Evolutionary conservation across 352 stramenopile species (phyloP).

Genomic region (Aphanomyces astaci): DNA sequence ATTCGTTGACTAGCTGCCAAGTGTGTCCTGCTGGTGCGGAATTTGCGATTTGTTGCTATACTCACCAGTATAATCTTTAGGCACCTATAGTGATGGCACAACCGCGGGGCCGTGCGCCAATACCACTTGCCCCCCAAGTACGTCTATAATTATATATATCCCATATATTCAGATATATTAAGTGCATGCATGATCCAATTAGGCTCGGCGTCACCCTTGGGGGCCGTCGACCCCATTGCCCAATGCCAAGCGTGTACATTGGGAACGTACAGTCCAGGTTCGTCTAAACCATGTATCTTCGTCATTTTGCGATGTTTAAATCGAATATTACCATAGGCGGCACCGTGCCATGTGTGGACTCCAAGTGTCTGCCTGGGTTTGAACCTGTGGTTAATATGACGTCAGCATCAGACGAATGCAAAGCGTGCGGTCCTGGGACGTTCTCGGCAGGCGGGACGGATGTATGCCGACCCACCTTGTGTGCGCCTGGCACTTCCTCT

Average conservation of each 20-base stretch:
- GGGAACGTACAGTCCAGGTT: slow-evolving; percentile 32
- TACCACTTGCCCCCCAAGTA: slow-evolving; percentile 14
- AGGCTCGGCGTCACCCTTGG: slow-evolving; percentile 20
- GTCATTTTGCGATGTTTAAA: background rate
- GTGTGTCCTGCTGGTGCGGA: slow-evolving; percentile 4
- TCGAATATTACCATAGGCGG: slow-evolving; percentile 27
- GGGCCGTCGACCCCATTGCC: slow-evolving; percentile 24
- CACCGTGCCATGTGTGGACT: slow-evolving; percentile 32
- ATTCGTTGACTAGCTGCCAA: slow-evolving; percentile 12
- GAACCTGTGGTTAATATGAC: slow-evolving; percentile 29
- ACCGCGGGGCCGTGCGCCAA: background rate
- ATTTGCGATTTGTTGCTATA: background rate
- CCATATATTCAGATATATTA: no score
- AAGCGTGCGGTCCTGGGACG: slow-evolving; percentile 30
- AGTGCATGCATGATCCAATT: background rate
- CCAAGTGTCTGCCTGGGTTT: slow-evolving; percentile 31
- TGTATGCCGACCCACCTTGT: slow-evolving; percentile 29
- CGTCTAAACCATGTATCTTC: background rate
- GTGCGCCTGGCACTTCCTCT: slow-evolving; percentile 28
- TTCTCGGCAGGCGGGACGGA: slow-evolving; percentile 30
- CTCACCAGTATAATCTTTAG: background rate
- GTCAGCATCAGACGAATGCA: slow-evolving; percentile 24
- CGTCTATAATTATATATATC: slow-evolving; percentile 20
- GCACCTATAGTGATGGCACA: background rate
- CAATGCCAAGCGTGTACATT: slow-evolving; percentile 36